Percentiles rank a stretch among this genome's conserved stretches.
Evolutionary conservation across 805 yeast species (phyloP).

Genomic region (Candida pini): DNA sequence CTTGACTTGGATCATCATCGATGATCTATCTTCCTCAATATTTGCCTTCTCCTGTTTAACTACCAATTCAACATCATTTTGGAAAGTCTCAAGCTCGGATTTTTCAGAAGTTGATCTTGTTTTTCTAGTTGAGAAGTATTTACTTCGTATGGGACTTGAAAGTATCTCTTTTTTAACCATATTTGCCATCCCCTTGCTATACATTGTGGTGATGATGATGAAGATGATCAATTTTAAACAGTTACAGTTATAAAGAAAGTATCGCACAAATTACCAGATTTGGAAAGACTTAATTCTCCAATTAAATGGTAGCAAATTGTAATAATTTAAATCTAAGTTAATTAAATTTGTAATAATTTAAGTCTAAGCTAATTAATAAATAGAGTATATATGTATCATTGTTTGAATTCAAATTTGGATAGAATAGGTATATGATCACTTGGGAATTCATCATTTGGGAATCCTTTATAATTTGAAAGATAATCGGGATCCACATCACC

Average conservation of each 20-base stretch:
- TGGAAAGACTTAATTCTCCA: too few relatives aligned
- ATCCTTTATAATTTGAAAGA: conserved; percentile 29
- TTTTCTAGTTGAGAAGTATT: not conserved
- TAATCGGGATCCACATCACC: conserved; percentile 41
- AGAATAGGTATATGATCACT: conserved; percentile 39
- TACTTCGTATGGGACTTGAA: conserved; percentile 1
- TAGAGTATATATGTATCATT: too few relatives aligned
- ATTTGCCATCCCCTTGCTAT: not conserved
- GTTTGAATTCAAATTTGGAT: conserved; percentile 19
- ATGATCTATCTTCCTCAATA: not conserved
- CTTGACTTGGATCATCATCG: conserved; percentile 5
- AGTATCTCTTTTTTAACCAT: not conserved
- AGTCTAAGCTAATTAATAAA: too few relatives aligned
- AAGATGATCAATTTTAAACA: too few relatives aligned
- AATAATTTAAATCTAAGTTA: too few relatives aligned
- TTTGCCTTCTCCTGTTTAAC: not conserved
- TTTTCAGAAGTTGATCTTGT: not conserved
- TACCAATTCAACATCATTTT: not conserved
- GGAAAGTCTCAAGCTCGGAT: not conserved
- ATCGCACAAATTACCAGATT: too few relatives aligned
- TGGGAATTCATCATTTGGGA: conserved; percentile 56
- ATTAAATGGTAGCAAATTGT: too few relatives aligned
- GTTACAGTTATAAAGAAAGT: too few relatives aligned
- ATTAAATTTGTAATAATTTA: too few relatives aligned
- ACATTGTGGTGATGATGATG: not conserved